Evolutionary conservation across 2,329 filamentous ascomycete species (phyloP), one percentile per base, ranked within the genome.

Genomic region (Fusarium kyushuense): DNA sequence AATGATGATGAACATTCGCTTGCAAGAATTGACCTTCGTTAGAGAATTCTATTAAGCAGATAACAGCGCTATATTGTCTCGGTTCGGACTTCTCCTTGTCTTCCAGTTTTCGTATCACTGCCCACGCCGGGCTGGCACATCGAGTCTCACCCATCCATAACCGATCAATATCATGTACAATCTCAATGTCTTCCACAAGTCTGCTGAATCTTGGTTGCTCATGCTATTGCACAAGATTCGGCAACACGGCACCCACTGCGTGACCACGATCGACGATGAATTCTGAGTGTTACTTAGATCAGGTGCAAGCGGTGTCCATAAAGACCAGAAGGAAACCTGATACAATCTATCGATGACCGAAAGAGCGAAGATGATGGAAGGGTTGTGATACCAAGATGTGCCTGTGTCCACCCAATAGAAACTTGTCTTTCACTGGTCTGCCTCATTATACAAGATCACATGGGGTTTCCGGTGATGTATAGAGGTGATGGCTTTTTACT

Each of bases 161-260:
- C 1, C 4, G 8, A 14, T 19, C 14, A 2, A 17, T 16, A 25
- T 58, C 23, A 54, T 68, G 27, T 46, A 42, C 9, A 68, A 74
- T 35, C 47, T 33, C 14, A 4, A 51, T 17, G 35, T 66, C 2
- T 13, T 58, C 3, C 53, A 72, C n/a, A 71, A 74, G 54, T 67
- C 32, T 69, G 61, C 30, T 58, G 58, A 13, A 64, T 66, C 9
- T 63, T 66, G 10, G 23, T 66, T 2, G 63, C 70, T 21, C 21
- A 61, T 12, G 46, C 63, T 2, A 36, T 71, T 10, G 43, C 25
- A 68, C 65, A 8, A 61, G 52, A 23, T 74, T 68, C 14, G 57
- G 67, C 25, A 48, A 47, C 5, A 27, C 43, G 14, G 54, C 55
- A 23, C 21, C 67, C 2, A 57, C 56, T 11, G 57, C 51, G 21